Evolutionary conservation across 1,284 basidiomycete species (phyloP).

Genomic region (Puccinia triticina): DNA sequence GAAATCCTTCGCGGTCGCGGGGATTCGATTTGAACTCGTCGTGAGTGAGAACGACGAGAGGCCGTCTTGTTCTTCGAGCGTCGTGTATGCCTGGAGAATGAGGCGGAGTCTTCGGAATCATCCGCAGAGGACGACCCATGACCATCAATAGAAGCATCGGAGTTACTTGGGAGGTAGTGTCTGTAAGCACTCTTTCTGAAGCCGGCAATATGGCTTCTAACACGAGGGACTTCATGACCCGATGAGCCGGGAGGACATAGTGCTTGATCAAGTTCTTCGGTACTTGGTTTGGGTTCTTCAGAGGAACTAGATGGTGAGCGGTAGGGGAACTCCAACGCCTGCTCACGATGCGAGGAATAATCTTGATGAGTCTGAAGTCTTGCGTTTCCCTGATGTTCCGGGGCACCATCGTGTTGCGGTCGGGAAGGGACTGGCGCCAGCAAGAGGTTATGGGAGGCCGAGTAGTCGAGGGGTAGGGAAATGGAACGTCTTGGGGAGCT

Average conservation of each 20-base stretch:
- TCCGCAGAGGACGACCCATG: not conserved
- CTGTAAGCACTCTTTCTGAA: slow-evolving; percentile 24
- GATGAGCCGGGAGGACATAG: not conserved
- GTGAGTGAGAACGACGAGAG: not conserved
- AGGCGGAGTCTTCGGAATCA: not conserved
- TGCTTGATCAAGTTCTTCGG: not conserved
- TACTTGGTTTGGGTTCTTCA: slow-evolving; percentile 1
- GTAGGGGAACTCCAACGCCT: not conserved
- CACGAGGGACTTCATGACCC: not conserved
- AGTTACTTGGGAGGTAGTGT: slow-evolving; percentile 25
- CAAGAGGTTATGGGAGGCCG: not conserved
- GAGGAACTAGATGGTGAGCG: not conserved
- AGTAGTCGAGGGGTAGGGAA: not conserved
- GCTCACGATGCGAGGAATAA: not conserved
- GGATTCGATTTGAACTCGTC: not conserved
- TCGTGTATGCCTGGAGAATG: slow-evolving; percentile 2
- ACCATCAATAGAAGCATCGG: not conserved
- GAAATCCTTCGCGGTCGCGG: not conserved
- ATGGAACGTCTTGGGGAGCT: not conserved
- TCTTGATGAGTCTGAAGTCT: not conserved
- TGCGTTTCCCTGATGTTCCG: not conserved
- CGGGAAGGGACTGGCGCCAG: not conserved
- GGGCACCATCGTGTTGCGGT: not conserved
- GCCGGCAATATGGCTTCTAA: slow-evolving; percentile 28
- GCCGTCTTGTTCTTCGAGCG: too few species aligned